Conservation (phyloP, 2,329 filamentous ascomycete species). For the Diplodia intermedia region DNA sequence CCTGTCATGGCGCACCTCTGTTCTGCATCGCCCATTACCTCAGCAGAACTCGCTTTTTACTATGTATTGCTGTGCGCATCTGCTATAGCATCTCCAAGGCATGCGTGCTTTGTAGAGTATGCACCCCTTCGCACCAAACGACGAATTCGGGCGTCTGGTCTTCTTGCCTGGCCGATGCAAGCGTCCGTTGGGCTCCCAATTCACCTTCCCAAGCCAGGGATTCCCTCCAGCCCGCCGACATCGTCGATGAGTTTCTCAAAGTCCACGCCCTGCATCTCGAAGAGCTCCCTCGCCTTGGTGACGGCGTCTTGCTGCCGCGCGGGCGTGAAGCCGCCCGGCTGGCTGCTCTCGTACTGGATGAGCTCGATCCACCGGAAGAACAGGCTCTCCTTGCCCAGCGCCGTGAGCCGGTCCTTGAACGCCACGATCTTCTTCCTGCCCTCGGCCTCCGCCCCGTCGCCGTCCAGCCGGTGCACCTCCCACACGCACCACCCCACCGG, state of each 20-base stretch:
- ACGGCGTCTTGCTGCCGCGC: slow-evolving; percentile 77
- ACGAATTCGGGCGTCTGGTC: neutral
- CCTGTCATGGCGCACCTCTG: neutral
- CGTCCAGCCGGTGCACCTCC: slow-evolving; percentile 63
- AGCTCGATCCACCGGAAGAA: slow-evolving; percentile 95
- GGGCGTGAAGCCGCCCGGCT: slow-evolving; percentile 77
- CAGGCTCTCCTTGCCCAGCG: slow-evolving; percentile 82
- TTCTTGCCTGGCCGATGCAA: neutral
- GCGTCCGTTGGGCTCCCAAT: slow-evolving; percentile 35
- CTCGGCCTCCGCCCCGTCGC: slow-evolving; percentile 63
- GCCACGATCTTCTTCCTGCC: slow-evolving; percentile 76
- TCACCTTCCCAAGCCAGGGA: slow-evolving; percentile 56
- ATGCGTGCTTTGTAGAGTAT: neutral
- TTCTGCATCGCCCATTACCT: neutral
- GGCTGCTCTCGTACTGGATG: slow-evolving; percentile 83
- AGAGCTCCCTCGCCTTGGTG: slow-evolving; percentile 75
- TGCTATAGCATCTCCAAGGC: neutral
- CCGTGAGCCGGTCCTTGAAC: slow-evolving; percentile 77
- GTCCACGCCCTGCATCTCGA: slow-evolving; percentile 76
- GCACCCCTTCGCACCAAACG: neutral
- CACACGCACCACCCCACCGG: slow-evolving; percentile 67
- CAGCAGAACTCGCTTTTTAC: neutral
- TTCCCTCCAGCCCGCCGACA: slow-evolving; percentile 66
- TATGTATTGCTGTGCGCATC: too few relatives aligned
- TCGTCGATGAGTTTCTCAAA: slow-evolving; percentile 82